These are phyloP conservation scores for Microstegium vimineum DNA, from an alignment of 176 grass and related monocot genomes.

Conservation along the genomic window DNA sequence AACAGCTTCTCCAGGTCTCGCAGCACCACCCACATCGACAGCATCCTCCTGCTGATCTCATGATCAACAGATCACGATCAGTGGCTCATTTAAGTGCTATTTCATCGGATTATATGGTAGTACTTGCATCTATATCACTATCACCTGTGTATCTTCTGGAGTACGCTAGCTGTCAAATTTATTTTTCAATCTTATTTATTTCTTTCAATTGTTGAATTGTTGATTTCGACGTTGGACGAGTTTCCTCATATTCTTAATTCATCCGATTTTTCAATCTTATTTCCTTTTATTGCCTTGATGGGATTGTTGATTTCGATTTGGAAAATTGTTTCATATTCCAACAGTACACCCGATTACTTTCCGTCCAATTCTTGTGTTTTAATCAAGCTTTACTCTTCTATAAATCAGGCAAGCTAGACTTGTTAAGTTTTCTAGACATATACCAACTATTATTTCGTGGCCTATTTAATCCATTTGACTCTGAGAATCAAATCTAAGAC, in stretches of 20 bases:
- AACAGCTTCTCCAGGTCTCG: conserved; percentile 37
- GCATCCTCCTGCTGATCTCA: conserved; percentile 17
- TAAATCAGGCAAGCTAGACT: not conserved
- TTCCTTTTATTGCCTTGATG: not conserved
- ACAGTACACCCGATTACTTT: not conserved
- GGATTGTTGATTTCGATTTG: not conserved
- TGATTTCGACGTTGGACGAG: not conserved
- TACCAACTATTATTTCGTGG: not conserved
- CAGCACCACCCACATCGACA: conserved; percentile 39
- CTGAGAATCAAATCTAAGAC: not conserved
- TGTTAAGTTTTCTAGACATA: not conserved
- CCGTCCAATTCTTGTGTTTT: not conserved
- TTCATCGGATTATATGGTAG: not conserved
- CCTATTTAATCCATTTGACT: not conserved
- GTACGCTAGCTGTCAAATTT: not conserved
- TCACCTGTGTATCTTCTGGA: not conserved
- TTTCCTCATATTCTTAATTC: not conserved
- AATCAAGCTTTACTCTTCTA: not conserved
- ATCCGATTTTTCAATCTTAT: not conserved
- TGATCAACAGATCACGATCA: conserved; percentile 24
- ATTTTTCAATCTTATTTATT: not conserved
- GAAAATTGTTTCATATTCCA: not conserved
- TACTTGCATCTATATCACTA: not conserved
- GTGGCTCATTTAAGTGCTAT: conserved; percentile 7
- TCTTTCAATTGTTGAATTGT: not conserved